A percentile compares a stretch with the other conserved stretches of the same genome.
Evolutionary conservation across 2,329 filamentous ascomycete species (phyloP).

Genomic region (Colletotrichum neosansevieriae): DNA sequence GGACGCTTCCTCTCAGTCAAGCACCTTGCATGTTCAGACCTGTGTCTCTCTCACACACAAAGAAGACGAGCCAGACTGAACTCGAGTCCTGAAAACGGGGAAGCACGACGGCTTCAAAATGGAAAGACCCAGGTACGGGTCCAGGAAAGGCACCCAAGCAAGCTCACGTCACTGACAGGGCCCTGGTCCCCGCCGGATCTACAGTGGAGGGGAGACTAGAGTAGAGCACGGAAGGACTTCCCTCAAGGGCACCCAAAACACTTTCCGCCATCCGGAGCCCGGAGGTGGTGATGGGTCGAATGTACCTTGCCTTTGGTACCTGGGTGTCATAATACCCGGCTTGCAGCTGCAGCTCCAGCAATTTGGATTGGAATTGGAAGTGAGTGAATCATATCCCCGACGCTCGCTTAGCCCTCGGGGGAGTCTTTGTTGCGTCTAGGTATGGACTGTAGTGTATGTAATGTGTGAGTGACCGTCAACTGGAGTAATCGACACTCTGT

Average conservation of each 20-base stretch:
- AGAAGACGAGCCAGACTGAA: too few relatives aligned
- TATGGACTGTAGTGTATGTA: background rate
- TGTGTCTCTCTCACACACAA: background rate
- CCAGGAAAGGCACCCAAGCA: background rate
- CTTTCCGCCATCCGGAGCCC: too few relatives aligned
- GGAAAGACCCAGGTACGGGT: conserved; percentile 2
- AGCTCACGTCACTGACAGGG: conserved; percentile 2
- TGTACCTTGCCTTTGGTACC: too few relatives aligned
- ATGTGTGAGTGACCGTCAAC: too few relatives aligned
- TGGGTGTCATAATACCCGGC: background rate
- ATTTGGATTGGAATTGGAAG: background rate
- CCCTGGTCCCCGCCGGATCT: conserved; percentile 29
- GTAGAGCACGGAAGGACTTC: conserved; percentile 34
- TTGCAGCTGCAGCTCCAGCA: conserved; percentile 14
- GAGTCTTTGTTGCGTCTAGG: background rate
- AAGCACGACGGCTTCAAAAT: background rate
- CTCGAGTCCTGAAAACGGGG: conserved; percentile 13
- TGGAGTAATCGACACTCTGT: too few relatives aligned
- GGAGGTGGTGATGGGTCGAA: too few relatives aligned
- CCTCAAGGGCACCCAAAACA: conserved; percentile 21
- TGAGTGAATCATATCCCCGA: conserved; percentile 14
- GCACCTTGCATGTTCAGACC: background rate
- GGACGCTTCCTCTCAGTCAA: background rate
- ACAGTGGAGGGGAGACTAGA: conserved; percentile 34
- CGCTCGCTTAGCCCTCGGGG: conserved; percentile 17